These are phyloP conservation scores for Leccinum subgranulosum DNA, from an alignment of 768 basidiomycete species.

Conservation along the genomic window DNA sequence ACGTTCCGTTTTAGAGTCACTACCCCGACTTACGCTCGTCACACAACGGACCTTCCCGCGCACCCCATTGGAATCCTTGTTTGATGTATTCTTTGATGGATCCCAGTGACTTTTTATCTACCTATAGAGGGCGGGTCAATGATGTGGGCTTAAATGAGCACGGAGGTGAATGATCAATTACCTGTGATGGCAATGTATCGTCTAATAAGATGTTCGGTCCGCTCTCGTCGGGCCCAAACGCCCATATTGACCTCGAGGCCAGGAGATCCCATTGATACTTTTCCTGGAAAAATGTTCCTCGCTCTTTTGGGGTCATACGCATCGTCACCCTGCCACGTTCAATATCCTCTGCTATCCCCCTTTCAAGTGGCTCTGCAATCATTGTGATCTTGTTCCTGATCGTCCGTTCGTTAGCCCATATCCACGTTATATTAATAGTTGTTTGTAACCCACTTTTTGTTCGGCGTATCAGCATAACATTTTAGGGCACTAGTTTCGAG, in stretches of 20 bases:
- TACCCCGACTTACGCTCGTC: conserved; percentile 86
- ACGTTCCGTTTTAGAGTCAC: background rate
- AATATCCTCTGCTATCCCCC: conserved; percentile 94
- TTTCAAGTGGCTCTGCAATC: conserved; percentile 97
- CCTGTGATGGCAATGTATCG: conserved; percentile 94
- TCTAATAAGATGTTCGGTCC: conserved; percentile 93
- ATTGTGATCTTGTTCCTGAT: conserved; percentile 94
- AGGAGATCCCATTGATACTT: conserved; percentile 98
- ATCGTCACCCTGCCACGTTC: conserved; percentile 91
- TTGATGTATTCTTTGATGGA: conserved; percentile 94
- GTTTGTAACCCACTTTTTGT: conserved; percentile 76
- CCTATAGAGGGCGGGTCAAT: conserved; percentile 37
- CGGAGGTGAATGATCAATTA: conserved; percentile 27
- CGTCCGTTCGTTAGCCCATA: conserved; percentile 8
- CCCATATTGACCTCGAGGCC: conserved; percentile 98
- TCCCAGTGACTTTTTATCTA: conserved; percentile 89
- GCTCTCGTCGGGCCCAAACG: conserved; percentile 95
- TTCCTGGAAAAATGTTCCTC: conserved; percentile 94
- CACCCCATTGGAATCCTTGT: conserved; percentile 99
- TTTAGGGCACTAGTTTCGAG: conserved; percentile 96
- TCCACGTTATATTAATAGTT: conserved; percentile 5
- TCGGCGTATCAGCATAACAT: conserved; percentile 98
- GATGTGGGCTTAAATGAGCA: background rate
- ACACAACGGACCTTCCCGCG: conserved; percentile 94
- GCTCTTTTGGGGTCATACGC: conserved; percentile 92